A percentile compares a stretch with the other conserved stretches of the same genome.
Evolutionary conservation across 441 rosid genomes (phyloP).

Genomic region (Bocquillonia castaneifolia): DNA sequence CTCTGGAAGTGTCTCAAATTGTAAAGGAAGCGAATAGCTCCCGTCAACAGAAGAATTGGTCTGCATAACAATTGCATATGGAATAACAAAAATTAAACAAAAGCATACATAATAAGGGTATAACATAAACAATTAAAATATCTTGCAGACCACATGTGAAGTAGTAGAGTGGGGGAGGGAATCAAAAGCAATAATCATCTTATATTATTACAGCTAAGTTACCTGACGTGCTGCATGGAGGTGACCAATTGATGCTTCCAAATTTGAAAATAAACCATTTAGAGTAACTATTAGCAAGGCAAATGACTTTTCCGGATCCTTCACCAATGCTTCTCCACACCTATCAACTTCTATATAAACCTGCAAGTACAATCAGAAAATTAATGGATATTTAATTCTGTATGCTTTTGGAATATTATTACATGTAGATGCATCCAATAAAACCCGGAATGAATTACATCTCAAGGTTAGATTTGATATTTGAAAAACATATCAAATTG

Average conservation of each 20-base stretch:
- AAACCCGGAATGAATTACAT: background rate
- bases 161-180: background rate
- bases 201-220: conserved; percentile 9
- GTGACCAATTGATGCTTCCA: conserved; percentile 67
- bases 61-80: conserved; percentile 39
- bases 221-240: conserved; percentile 64
- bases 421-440: background rate
- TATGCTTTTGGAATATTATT: background rate
- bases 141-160: background rate
- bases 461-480: background rate
- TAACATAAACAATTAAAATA: conserved; percentile 1
- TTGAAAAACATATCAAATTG: background rate
- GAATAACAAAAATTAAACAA: conserved; percentile 2
- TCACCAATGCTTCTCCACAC: conserved; percentile 60
- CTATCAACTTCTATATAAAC: conserved; percentile 68
- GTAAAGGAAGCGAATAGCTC: conserved; percentile 53
- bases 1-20: conserved; percentile 61
- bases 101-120: conserved; percentile 12
- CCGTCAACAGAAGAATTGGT: conserved; percentile 56
- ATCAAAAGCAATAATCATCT: background rate
- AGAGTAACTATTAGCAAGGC: conserved; percentile 47
- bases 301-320: conserved; percentile 60
- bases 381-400: background rate
- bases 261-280: conserved; percentile 47
- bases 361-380: conserved; percentile 36